Conservation (phyloP, 1,139 yeast genomes). For the Taphrina communis region DNA sequence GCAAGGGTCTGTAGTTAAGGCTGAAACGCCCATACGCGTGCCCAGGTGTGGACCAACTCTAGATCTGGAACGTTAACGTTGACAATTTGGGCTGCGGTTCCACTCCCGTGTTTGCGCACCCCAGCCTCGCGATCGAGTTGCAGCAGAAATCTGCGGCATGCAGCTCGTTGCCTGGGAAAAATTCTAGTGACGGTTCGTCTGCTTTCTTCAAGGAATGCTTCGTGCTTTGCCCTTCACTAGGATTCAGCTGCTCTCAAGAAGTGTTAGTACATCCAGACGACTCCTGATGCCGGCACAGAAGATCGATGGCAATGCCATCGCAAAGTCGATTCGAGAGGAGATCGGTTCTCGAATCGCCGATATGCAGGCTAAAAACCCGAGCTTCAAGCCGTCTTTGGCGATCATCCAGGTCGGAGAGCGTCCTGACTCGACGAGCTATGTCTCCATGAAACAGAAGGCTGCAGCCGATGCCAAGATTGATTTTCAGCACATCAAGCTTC, state of each 20-base stretch:
- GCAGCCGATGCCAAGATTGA: constrained; percentile 67
- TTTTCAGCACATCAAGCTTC: constrained; percentile 71
- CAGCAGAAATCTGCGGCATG: constrained; percentile 10
- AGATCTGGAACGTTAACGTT: not conserved
- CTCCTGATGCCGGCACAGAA: constrained; percentile 39
- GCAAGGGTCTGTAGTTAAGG: too few species aligned
- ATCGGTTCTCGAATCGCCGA: constrained; percentile 43
- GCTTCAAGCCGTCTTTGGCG: constrained; percentile 74
- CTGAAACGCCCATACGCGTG: not conserved
- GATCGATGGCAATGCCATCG: constrained; percentile 40
- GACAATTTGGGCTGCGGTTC: not conserved
- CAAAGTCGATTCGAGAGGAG: constrained; percentile 45
- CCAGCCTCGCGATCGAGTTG: constrained; percentile 5
- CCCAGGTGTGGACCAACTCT: not conserved
- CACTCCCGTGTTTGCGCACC: constrained; percentile 4
- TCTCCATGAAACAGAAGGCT: constrained; percentile 90
- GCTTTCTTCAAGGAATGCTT: constrained; percentile 6
- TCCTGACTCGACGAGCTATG: constrained; percentile 93
- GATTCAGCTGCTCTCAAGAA: constrained; percentile 9
- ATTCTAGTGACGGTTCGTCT: not conserved
- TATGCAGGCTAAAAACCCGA: constrained; percentile 41
- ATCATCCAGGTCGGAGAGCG: constrained; percentile 90
- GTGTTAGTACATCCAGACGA: constrained; percentile 9
- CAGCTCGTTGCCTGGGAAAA: not conserved
- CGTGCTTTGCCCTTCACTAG: not conserved